Evolutionary conservation across 805 yeast species (phyloP), one percentile per base, ranked within the genome.

Genomic region (Saccharomycopsis sp.): DNA sequence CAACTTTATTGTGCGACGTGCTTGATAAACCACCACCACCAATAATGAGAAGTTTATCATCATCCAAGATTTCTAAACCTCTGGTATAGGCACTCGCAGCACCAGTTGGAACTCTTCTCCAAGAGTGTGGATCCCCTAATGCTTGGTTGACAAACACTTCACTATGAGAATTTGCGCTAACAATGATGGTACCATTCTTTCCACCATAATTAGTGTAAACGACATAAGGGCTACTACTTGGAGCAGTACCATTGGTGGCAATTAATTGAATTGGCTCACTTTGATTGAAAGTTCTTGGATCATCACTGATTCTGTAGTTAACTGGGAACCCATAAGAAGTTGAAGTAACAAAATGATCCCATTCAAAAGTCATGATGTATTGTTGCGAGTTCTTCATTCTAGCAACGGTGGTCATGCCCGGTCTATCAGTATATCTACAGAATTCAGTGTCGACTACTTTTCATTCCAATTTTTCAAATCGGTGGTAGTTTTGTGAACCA

Each of bases 231-330:
- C 35, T 31, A 9, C 35, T 14, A 31, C 20, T 14, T 14, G 35
- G 35, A 9, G 35, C 35, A 31, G 35, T 31, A 31, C 35, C 35
- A 31, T 31, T 20, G 35, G 35, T 9, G 5, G 35, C 35, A 31
- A 31, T 31, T 17, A 31, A 9, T 14, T 31, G 35, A 9, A 14
- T 31, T 14, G 35, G 20, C 5, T 17, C 17, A 5, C 20, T 14
- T 20, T 31, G 35, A 20, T 31, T 31, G 35, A 31, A 31, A 8
- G 14, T 31, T 9, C 19, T 5, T 6, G 35, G 35, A 14, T 31
- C 35, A 14, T 9, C 11, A 20, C 19, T 14, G 19, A 31, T 31
- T 14, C 35, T 17, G 35, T 31, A 31, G 11, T 31, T 17, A 31
- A 31, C 35, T 6, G 35, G 35, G 11, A 31, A 31, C 6, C 35